Evolutionary conservation across 1,139 yeast genomes (phyloP).

Genomic region (Debaryomycetaceae sp.): DNA sequence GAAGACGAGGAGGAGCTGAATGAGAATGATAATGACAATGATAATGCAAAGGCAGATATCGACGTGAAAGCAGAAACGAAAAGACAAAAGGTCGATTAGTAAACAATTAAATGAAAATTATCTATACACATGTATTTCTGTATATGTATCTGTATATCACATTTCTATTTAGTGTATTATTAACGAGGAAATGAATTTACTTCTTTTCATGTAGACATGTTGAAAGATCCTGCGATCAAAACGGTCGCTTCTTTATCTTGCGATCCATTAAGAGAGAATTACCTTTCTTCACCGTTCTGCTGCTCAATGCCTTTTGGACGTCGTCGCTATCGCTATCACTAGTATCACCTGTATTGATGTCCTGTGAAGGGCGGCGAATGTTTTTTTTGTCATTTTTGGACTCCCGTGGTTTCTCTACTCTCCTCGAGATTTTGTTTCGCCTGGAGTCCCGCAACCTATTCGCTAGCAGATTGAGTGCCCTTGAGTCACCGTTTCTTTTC

Average conservation of each 20-base stretch:
- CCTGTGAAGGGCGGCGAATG: background rate
- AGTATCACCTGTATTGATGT: background rate
- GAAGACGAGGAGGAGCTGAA: conserved; percentile 6
- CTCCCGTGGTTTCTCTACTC: conserved; percentile 6
- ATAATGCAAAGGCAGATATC: background rate
- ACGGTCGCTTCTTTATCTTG: conserved; percentile 18
- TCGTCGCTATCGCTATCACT: conserved; percentile 16
- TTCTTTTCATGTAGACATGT: background rate
- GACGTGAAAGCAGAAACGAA: background rate
- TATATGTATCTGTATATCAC: background rate
- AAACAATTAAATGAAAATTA: background rate
- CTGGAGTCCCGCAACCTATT: conserved; percentile 39
- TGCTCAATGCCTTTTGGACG: conserved; percentile 3
- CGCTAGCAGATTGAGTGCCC: conserved; percentile 44
- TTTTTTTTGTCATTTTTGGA: background rate
- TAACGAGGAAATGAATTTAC: background rate
- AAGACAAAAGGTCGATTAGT: conserved; percentile 1
- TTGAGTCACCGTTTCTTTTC: conserved; percentile 13
- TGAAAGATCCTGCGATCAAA: conserved; percentile 7
- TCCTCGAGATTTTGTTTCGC: conserved; percentile 11
- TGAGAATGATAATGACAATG: background rate
- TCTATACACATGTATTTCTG: background rate
- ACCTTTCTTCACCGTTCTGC: conserved; percentile 16
- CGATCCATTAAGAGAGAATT: conserved; percentile 9
- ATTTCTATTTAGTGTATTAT: conserved; percentile 1